Base-by-base conservation (phyloP, 192 early-diverging fungal species). In the Diversispora epigaea region DNA sequence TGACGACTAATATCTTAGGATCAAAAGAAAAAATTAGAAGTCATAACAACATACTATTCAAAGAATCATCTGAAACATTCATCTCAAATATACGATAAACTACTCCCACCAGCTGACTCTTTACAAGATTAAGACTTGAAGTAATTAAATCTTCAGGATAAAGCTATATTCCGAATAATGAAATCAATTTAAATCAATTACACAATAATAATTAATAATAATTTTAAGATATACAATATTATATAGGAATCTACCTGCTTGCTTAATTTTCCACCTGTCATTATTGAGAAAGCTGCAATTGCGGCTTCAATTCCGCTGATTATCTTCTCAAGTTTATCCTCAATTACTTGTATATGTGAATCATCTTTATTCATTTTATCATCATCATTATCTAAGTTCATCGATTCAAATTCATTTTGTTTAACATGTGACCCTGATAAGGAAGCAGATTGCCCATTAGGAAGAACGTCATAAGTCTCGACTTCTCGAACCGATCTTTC, bases 261-360 rank as follows among this genome's bases (percentile, higher is more conserved):
- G 43, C 62, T 75, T 54, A 75, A 52, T 55, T 75, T 75, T 14
- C 73, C 73, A 14, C 73, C 73, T 19, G 73, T 75, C 73, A 75
- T 75, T 11, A 75, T 75, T n/a, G 62, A 39, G 54, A 75, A 61
- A 40, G 62, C 62, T 19, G 57, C 56, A n/a, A 65, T 65, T 19
- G 73, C 61, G 2, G 73, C 73, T 21, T 75, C 73, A 65, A 75
- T 64, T 6, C 73, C 73, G 25, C 65, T 75, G 6, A 65, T 54
- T 40, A 75, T 65, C 55, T 65, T 75, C 10, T 65, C 49, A 50
- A 75, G 10, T 39, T 65, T 63, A 21, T 52, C 60, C 17, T 75
- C 73, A 21, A 65, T 22, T 75, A 55, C 22, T 54, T 43, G 50
- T 54, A 54, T 17, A 54, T 54, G 10, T 0, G 50, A 54, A 14